Conservation (phyloP, 306 rosid species). For the Leucaena leucocephala region DNA sequence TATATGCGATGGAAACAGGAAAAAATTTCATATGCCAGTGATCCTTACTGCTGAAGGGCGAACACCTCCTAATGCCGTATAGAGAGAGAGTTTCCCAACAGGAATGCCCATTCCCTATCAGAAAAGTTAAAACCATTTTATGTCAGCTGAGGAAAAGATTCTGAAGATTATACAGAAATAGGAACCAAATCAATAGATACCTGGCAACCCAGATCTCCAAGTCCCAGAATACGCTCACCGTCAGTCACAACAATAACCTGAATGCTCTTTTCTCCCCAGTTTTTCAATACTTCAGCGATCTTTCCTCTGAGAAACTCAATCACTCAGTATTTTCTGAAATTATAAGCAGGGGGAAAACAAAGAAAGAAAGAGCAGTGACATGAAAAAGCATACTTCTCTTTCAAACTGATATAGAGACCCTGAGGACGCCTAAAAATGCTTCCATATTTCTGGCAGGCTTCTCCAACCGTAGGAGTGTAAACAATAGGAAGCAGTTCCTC, state of each 20-base stretch:
- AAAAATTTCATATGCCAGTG: neutral
- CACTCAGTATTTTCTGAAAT: constrained; percentile 38
- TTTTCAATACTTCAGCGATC: constrained; percentile 88
- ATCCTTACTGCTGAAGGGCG: constrained; percentile 90
- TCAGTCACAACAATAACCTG: constrained; percentile 97
- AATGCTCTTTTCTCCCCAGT: constrained; percentile 87
- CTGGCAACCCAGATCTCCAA: constrained; percentile 99
- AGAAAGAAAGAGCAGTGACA: neutral
- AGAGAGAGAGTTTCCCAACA: constrained; percentile 94
- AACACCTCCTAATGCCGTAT: constrained; percentile 94
- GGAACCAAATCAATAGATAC: constrained; percentile 41
- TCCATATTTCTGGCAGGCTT: constrained; percentile 98
- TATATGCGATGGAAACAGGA: neutral
- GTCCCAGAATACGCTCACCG: constrained; percentile 98
- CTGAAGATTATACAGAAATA: constrained; percentile 21
- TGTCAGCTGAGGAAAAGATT: constrained; percentile 8
- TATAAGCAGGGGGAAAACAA: neutral
- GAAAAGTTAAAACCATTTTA: constrained; percentile 13
- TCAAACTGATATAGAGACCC: constrained; percentile 93
- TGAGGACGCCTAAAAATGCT: constrained; percentile 91
- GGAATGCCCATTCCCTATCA: constrained; percentile 98
- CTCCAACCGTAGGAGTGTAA: constrained; percentile 96
- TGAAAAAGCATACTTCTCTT: constrained; percentile 64
- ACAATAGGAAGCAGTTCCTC: constrained; percentile 95
- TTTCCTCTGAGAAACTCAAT: constrained; percentile 68